A percentile compares a stretch with the other conserved stretches of the same genome.
Conservation (phyloP, 176 grass and related monocot species). For the Juncus inflexus region DNA sequence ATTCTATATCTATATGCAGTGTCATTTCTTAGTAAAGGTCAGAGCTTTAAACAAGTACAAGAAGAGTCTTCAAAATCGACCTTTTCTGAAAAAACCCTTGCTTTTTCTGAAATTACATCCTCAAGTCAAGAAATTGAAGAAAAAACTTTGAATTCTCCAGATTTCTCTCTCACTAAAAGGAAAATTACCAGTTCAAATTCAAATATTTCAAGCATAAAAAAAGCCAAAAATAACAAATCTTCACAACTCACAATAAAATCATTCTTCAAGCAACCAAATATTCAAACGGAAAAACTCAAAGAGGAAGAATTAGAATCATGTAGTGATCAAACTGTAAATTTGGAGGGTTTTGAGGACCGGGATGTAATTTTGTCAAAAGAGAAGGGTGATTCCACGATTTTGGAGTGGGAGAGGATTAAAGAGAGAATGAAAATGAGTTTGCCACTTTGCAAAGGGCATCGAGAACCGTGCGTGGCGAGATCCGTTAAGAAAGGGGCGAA, state of each 20-base stretch:
- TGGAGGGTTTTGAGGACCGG: not conserved
- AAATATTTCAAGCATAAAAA: constrained; percentile 41
- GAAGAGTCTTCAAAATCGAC: constrained; percentile 27
- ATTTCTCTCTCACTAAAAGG: constrained; percentile 20
- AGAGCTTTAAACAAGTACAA: constrained; percentile 29
- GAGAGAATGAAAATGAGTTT: constrained; percentile 91
- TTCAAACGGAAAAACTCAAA: constrained; percentile 18
- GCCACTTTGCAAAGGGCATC: constrained; percentile 86
- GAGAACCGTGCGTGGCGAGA: constrained; percentile 92
- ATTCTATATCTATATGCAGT: constrained; percentile 36
- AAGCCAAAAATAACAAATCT: constrained; percentile 36
- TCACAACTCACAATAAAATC: constrained; percentile 92
- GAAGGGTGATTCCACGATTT: constrained; percentile 39
- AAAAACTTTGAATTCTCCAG: constrained; percentile 16
- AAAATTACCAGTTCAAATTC: constrained; percentile 11
- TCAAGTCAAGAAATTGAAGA: constrained; percentile 31
- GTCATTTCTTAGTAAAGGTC: constrained; percentile 64
- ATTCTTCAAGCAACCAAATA: constrained; percentile 56
- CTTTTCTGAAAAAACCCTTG: constrained; percentile 23
- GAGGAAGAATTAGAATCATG: constrained; percentile 3
- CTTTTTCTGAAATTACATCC: constrained; percentile 27
- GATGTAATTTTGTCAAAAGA: constrained; percentile 32
- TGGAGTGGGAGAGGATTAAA: constrained; percentile 87
- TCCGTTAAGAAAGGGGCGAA: constrained; percentile 92
- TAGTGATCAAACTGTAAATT: constrained; percentile 11